Evolutionary conservation across 306 rosid genomes (phyloP).

Genomic region (Cicer arietinum): DNA sequence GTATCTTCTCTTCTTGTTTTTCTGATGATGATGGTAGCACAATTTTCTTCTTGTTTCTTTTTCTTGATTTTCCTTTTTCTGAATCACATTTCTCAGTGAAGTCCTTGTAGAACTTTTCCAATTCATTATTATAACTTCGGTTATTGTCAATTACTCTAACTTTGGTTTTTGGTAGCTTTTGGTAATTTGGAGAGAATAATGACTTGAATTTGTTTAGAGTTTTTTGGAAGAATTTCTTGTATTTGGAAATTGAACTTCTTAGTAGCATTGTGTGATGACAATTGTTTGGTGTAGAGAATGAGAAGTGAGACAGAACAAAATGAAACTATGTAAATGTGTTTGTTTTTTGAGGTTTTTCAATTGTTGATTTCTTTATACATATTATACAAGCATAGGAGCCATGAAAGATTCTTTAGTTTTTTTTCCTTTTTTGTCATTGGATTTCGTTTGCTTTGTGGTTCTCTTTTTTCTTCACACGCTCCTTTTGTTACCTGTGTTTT

Average conservation of each 20-base stretch:
- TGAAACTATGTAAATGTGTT: neutral
- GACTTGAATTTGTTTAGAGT: constrained; percentile 63
- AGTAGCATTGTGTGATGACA: constrained; percentile 58
- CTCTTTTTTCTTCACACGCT: constrained; percentile 62
- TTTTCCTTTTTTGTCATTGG: constrained; percentile 22
- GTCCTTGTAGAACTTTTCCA: constrained; percentile 61
- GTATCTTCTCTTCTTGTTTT: constrained; percentile 39
- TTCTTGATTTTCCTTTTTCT: constrained; percentile 39
- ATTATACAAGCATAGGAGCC: constrained; percentile 55
- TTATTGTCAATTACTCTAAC: neutral
- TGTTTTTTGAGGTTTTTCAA: constrained; percentile 40
- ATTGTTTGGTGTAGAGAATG: constrained; percentile 36
- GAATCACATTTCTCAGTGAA: constrained; percentile 56
- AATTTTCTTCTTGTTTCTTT: constrained; percentile 42
- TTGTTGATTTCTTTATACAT: constrained; percentile 58
- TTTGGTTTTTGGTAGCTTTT: constrained; percentile 68
- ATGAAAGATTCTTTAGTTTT: constrained; percentile 53
- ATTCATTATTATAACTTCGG: constrained; percentile 43
- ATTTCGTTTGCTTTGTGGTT: constrained; percentile 39
- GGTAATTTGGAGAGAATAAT: constrained; percentile 64
- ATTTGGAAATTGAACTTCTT: constrained; percentile 65
- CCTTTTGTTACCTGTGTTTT: constrained; percentile 45
- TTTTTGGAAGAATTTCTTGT: constrained; percentile 73
- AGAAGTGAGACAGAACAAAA: constrained; percentile 4
- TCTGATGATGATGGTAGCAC: constrained; percentile 4